Conservation (phyloP, 129 eudicot genomes). For the Flaveria robusta region DNA sequence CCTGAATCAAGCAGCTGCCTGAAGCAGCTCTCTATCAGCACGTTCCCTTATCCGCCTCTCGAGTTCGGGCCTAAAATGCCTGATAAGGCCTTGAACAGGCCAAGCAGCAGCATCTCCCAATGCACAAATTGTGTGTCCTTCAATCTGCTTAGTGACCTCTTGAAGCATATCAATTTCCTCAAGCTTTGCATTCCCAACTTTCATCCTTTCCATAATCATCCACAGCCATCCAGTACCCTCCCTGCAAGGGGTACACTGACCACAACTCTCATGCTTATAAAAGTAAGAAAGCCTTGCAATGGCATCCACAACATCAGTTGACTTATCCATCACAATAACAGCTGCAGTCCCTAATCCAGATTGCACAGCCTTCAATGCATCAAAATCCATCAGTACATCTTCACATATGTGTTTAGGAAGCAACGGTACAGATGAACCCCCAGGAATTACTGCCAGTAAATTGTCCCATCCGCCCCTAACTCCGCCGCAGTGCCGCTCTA, state of each 20-base stretch:
- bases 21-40: slow-evolving; percentile 76
- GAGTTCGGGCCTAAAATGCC: slow-evolving; percentile 95
- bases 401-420: slow-evolving; percentile 75
- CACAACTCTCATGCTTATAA: slow-evolving; percentile 97
- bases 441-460: slow-evolving; percentile 85
- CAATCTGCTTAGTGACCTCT: slow-evolving; percentile 94
- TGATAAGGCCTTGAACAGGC: slow-evolving; percentile 99
- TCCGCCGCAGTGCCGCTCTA: slow-evolving; percentile 94
- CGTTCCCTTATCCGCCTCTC: slow-evolving; percentile 88
- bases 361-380: slow-evolving; percentile 85
- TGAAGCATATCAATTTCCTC: slow-evolving; percentile 98
- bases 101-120: slow-evolving; percentile 99
- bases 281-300: slow-evolving; percentile 87
- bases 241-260: slow-evolving; percentile 97
- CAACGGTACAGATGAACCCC: slow-evolving; percentile 86
- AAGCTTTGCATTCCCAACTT: slow-evolving; percentile 88
- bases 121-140: slow-evolving; percentile 96
- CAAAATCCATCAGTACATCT: slow-evolving; percentile 89
- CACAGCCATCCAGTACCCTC: slow-evolving; percentile 98
- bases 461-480: slow-evolving; percentile 98
- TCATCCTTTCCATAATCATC: slow-evolving; percentile 97
- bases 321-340: slow-evolving; percentile 93
- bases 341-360: slow-evolving; percentile 97
- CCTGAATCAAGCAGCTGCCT: slow-evolving; percentile 79
- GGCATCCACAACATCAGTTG: slow-evolving; percentile 92